A percentile compares a stretch with the other conserved stretches of the same genome.
Conservation (phyloP, 2,329 filamentous ascomycete species). For the Aspergillus pseudoterreus region DNA sequence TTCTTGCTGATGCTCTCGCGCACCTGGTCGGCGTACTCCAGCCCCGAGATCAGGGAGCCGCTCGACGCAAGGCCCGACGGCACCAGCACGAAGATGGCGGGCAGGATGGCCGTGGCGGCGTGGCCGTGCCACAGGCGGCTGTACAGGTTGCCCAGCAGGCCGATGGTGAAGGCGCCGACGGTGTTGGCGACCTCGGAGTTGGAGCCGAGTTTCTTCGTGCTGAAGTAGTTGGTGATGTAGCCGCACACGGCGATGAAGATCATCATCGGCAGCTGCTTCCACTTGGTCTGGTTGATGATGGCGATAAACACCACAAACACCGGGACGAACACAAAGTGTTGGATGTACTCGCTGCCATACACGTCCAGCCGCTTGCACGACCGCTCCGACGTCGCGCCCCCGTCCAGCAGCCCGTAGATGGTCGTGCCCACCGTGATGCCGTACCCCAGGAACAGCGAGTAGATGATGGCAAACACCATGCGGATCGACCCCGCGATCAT, state of each 20-base stretch:
- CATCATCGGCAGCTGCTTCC: constrained; percentile 73
- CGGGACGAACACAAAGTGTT: constrained; percentile 68
- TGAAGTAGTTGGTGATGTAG: constrained; percentile 72
- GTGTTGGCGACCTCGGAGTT: constrained; percentile 74
- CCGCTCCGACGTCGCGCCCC: constrained; percentile 46
- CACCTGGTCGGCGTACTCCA: constrained; percentile 54
- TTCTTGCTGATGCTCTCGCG: constrained; percentile 19
- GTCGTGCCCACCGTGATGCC: constrained; percentile 66
- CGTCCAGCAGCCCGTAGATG: constrained; percentile 60
- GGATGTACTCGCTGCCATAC: constrained; percentile 34
- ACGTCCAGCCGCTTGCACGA: constrained; percentile 37
- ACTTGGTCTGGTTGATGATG: constrained; percentile 76
- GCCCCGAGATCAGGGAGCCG: constrained; percentile 53
- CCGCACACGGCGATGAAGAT: constrained; percentile 67
- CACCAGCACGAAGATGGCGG: constrained; percentile 73
- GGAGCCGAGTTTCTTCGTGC: constrained; percentile 61
- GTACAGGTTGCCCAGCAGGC: constrained; percentile 74
- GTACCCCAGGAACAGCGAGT: constrained; percentile 68
- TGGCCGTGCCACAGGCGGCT: constrained; percentile 68
- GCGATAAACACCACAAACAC: constrained; percentile 69
- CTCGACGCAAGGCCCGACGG: constrained; percentile 56
- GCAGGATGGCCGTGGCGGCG: constrained; percentile 77
- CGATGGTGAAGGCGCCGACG: constrained; percentile 70
- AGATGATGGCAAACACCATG: constrained; percentile 71
- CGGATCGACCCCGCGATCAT: constrained; percentile 69